Base-by-base conservation (phyloP, 2,329 filamentous ascomycete species). In the Decorospora gaudefroyi region DNA sequence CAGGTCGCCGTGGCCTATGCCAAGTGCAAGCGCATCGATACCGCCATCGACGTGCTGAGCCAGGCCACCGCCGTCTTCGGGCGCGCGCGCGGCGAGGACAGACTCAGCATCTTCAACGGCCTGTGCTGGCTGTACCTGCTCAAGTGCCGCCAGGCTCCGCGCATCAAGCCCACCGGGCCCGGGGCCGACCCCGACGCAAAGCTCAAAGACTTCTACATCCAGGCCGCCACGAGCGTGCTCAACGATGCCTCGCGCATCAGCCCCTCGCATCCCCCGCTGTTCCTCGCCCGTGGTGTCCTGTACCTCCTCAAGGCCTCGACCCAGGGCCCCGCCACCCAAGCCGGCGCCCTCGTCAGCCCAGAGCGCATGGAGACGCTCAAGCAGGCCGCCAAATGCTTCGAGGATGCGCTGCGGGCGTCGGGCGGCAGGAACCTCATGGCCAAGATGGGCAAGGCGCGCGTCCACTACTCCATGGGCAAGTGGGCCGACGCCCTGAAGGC, bases 211-310 rank as follows among this genome's bases (percentile, higher is more conserved):
- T 83, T 87, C 71, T 99, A 91, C 70, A 82, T 99, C 23, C 88
- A 95, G 66, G 81, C 87, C 36, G 92, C 92, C n/a, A 97, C 92
- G 2, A 83, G 85, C 31, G 91, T 88, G 1, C 79, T 99, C 51
- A 99, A 99, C 72, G 93, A 97, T 62, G 92, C 93, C n/a, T 88
- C 88, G 13, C 85, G 91, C 47, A 87, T 97, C 65, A 96, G 93
- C 68, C 92, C 93, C 7, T 86, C 89, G 0, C 96, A 95, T 56
- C 88, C 91, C 4, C 91, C 93, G 23, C 82, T 97, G 1, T 95
- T 91, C 65, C 82, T 99, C 35, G 92, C 92, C 13, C 86, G 92
- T 30, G 93, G 93, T 42, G 91, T 96, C 22, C 78, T 97, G 29
- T 86, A 88, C 46, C 83, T 99, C 6, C 80, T 99, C 15, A 87